A percentile compares a stretch with the other conserved stretches of the same genome.
Conservation (phyloP, 306 rosid species). For the Acacia confusa region DNA sequence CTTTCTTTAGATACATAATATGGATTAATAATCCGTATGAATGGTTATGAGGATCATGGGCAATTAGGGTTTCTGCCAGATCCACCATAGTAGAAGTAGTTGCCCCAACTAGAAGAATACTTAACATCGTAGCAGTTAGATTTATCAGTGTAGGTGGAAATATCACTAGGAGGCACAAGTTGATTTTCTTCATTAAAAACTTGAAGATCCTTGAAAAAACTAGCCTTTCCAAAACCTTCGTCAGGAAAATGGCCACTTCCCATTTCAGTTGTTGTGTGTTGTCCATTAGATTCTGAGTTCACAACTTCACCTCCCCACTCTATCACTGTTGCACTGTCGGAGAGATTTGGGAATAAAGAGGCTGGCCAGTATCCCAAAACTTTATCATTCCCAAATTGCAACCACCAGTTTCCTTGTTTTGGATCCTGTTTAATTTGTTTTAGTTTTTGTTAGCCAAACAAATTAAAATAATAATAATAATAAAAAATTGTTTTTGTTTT, state of each 20-base stretch:
- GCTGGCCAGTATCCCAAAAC: not conserved
- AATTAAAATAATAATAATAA: too few species aligned
- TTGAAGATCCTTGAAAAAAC: not conserved
- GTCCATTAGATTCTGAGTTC: not conserved
- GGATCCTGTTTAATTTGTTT: not conserved
- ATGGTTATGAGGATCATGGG: not conserved
- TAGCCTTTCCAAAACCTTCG: not conserved
- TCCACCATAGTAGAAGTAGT: not conserved
- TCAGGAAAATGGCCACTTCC: not conserved
- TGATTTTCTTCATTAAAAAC: not conserved
- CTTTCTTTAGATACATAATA: not conserved
- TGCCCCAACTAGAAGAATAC: not conserved
- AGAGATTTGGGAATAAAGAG: not conserved
- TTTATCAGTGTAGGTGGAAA: not conserved
- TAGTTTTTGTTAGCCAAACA: not conserved
- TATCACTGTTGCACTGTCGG: not conserved
- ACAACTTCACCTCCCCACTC: conserved; percentile 2
- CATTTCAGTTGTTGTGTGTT: not conserved
- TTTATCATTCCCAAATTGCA: not conserved
- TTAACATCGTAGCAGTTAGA: not conserved
- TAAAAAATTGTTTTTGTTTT: not conserved
- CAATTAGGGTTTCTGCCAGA: not conserved
- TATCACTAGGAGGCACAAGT: not conserved
- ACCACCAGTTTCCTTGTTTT: not conserved
- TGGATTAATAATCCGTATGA: not conserved